Conservation (phyloP, 2,329 filamentous ascomycete genomes). For the Monilinia fructigena region DNA sequence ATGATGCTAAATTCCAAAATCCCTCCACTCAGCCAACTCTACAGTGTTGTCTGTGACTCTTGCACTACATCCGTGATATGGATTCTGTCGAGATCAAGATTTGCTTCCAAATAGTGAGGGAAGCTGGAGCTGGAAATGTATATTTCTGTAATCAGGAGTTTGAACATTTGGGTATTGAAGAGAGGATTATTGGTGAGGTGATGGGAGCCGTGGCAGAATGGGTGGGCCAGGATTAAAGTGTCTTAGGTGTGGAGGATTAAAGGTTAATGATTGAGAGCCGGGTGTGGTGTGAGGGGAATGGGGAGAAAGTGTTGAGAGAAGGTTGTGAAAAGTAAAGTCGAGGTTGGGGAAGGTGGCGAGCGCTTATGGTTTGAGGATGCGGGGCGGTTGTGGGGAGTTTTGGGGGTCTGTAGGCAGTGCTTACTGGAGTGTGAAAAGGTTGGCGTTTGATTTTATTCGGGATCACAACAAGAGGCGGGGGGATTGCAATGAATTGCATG, state of each 20-base stretch:
- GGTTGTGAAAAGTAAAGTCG: constrained; percentile 63
- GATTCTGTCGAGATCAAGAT: constrained; percentile 90
- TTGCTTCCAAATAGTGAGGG: constrained; percentile 55
- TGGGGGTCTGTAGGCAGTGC: constrained; percentile 45
- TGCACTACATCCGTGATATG: constrained; percentile 88
- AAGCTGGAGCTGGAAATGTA: constrained; percentile 66
- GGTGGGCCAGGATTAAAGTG: constrained; percentile 91
- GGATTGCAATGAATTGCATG: too few species aligned
- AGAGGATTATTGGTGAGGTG: constrained; percentile 73
- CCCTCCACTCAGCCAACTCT: constrained; percentile 73
- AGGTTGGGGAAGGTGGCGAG: constrained; percentile 72
- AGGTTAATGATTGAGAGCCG: constrained; percentile 92
- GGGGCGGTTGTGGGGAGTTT: constrained; percentile 68
- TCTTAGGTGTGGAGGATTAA: constrained; percentile 63
- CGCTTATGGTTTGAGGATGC: constrained; percentile 79
- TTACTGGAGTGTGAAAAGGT: neutral
- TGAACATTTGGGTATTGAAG: constrained; percentile 78
- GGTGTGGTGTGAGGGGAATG: constrained; percentile 90
- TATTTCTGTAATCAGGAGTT: constrained; percentile 74
- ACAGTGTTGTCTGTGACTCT: constrained; percentile 80
- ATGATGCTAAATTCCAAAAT: constrained; percentile 84
- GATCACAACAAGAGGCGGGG: too few species aligned
- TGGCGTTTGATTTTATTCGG: neutral
- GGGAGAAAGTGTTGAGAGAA: constrained; percentile 68
- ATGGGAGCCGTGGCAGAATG: constrained; percentile 75